Conservation (phyloP, 75 land plant species). For the Selaginella moellendorffii region DNA sequence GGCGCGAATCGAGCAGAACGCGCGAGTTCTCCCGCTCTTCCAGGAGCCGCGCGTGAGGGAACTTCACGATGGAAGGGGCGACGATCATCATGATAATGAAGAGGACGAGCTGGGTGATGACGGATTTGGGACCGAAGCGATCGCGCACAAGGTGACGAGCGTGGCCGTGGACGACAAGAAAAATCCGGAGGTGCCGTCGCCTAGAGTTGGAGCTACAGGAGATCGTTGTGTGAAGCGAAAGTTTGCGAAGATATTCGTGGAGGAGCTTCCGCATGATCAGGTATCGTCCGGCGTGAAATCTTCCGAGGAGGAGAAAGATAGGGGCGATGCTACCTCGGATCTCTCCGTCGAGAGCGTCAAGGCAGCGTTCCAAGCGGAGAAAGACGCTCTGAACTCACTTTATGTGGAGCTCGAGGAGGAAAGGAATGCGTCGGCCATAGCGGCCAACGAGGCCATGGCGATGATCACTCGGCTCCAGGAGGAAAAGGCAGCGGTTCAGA, state of each 20-base stretch:
- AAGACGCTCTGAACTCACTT: slow-evolving; percentile 34
- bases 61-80: no score
- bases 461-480: slow-evolving; percentile 74
- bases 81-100: no score
- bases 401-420: slow-evolving; percentile 69
- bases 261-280: not conserved
- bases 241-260: not conserved
- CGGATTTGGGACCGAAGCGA: not conserved
- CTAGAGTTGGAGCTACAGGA: not conserved
- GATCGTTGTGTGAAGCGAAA: no score
- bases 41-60: not conserved
- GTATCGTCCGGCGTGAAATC: no score
- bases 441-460: slow-evolving; percentile 94
- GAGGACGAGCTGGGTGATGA: no score
- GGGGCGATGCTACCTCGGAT: not conserved
- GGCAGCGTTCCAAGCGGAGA: slow-evolving; percentile 41
- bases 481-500: slow-evolving; percentile 71
- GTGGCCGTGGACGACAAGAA: no score
- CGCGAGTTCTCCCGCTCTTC: not conserved
- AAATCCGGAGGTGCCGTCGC: no score
- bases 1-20: not conserved
- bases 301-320: not conserved
- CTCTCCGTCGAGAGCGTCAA: not conserved
- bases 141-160: no score
- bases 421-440: slow-evolving; percentile 61